phyloP scores from a whole-genome alignment of 768 basidiomycete species.

The Boletus subcaerulescens region DNA sequence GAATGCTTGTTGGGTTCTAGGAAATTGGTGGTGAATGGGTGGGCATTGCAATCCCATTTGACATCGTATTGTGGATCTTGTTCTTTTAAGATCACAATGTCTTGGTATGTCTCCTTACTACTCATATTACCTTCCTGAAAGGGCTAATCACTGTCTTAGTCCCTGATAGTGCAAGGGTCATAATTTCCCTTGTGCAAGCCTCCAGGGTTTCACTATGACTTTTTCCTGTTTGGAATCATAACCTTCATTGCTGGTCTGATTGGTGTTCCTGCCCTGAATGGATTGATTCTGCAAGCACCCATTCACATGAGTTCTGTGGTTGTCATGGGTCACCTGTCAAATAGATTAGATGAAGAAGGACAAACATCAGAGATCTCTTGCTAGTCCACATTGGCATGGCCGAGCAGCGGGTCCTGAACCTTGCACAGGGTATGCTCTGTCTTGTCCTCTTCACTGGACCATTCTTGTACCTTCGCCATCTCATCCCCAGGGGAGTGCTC shows the following conservation, averaged over 20 bases:
- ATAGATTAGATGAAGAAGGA: slow-evolving; percentile 39
- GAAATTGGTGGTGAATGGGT: slow-evolving; percentile 86
- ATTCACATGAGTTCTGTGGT: slow-evolving; percentile 87
- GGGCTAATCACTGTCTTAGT: slow-evolving; percentile 43
- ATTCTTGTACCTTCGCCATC: slow-evolving; percentile 71
- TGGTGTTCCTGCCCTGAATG: slow-evolving; percentile 84
- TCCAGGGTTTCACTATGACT: slow-evolving; percentile 83
- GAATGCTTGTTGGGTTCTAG: slow-evolving; percentile 88
- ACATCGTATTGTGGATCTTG: slow-evolving; percentile 83
- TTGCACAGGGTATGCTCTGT: slow-evolving; percentile 70
- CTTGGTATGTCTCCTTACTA: slow-evolving; percentile 35
- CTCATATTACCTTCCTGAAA: not conserved
- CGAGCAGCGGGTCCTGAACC: slow-evolving; percentile 91
- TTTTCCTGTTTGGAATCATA: slow-evolving; percentile 52
- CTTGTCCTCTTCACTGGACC: slow-evolving; percentile 80
- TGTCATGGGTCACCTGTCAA: slow-evolving; percentile 51
- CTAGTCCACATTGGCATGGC: slow-evolving; percentile 72
- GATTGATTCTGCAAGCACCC: slow-evolving; percentile 83
- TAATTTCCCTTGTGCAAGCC: slow-evolving; percentile 90
- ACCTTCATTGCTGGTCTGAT: slow-evolving; percentile 81
- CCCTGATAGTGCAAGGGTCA: slow-evolving; percentile 87
- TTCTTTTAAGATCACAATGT: too few species aligned
- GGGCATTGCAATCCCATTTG: slow-evolving; percentile 87
- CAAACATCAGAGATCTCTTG: slow-evolving; percentile 13
- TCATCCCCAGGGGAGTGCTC: slow-evolving; percentile 81